phyloP scores from a whole-genome alignment of 176 grass and related monocot species.

The Musa troglodytarum region DNA sequence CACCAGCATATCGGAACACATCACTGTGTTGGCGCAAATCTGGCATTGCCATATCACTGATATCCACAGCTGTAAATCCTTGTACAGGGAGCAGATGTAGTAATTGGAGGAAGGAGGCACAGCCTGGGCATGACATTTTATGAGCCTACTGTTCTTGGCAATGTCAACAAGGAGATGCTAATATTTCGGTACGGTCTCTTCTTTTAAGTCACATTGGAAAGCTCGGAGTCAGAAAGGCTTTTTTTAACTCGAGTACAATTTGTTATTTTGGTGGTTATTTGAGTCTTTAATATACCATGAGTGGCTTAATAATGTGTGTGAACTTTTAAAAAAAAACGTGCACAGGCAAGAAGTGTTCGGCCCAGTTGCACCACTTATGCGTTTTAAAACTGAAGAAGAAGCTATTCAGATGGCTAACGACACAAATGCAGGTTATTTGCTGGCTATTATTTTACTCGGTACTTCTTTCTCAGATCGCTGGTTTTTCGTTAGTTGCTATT shows the following conservation, averaged over 20 bases:
- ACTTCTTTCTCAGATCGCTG: background rate
- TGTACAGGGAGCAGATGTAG: slow-evolving; percentile 74
- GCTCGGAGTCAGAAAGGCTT: background rate
- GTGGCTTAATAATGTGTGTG: no score
- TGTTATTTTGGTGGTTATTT: background rate
- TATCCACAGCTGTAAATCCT: background rate
- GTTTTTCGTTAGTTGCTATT: no score
- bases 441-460: background rate
- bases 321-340: background rate
- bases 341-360: slow-evolving; percentile 94
- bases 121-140: slow-evolving; percentile 85
- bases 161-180: slow-evolving; percentile 81
- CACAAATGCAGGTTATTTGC: slow-evolving; percentile 62
- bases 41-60: background rate
- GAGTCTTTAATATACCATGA: background rate
- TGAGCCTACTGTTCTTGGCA: slow-evolving; percentile 85
- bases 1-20: background rate
- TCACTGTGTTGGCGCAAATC: background rate
- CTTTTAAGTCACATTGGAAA: background rate
- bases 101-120: slow-evolving; percentile 88
- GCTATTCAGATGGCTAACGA: slow-evolving; percentile 81
- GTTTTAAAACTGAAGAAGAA: slow-evolving; percentile 97
- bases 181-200: slow-evolving; percentile 53
- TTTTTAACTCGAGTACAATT: background rate
- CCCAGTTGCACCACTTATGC: slow-evolving; percentile 89